A percentile compares a stretch with the other conserved stretches of the same genome.
These are phyloP conservation scores for Epichloe sylvatica DNA, from an alignment of 2,329 filamentous ascomycete genomes.

Conservation along the genomic window DNA sequence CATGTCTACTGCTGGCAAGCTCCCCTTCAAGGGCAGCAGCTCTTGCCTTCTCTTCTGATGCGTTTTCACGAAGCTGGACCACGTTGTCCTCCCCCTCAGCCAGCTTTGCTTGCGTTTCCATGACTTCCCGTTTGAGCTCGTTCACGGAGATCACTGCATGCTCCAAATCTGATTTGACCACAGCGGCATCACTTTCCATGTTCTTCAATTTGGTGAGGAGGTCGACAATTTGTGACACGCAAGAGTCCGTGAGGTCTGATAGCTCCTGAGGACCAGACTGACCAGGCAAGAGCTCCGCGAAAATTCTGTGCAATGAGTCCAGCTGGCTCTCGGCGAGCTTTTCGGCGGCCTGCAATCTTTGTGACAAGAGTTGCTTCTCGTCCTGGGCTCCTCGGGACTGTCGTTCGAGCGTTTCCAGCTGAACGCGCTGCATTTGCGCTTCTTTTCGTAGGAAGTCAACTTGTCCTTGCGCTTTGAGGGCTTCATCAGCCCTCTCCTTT, in stretches of 20 bases:
- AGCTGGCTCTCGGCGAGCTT: conserved; percentile 38
- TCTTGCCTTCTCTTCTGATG: conserved; percentile 40
- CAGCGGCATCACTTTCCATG: conserved; percentile 43
- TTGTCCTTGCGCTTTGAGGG: conserved; percentile 45
- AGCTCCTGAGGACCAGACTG: conserved; percentile 41
- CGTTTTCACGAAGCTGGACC: conserved; percentile 37
- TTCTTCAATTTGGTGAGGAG: conserved; percentile 45
- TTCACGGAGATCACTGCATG: conserved; percentile 39
- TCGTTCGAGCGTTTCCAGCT: conserved; percentile 42
- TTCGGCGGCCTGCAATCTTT: conserved; percentile 36
- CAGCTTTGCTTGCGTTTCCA: conserved; percentile 37
- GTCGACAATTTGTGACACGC: conserved; percentile 44
- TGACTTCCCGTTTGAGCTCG: conserved; percentile 44
- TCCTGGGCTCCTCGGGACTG: conserved; percentile 43
- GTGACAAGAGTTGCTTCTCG: conserved; percentile 35
- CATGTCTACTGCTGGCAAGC: conserved; percentile 49
- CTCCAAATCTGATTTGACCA: conserved; percentile 51
- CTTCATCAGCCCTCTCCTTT: conserved; percentile 43
- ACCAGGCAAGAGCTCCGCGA: conserved; percentile 42
- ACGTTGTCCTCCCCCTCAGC: conserved; percentile 36
- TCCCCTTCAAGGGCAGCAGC: conserved; percentile 41
- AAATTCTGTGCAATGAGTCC: conserved; percentile 42
- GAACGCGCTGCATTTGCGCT: conserved; percentile 43
- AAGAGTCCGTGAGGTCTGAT: conserved; percentile 42
- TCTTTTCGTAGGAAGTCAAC: conserved; percentile 50